Base-by-base conservation (phyloP, 164 flowering plant genomes). In the Vitis cinerea region DNA sequence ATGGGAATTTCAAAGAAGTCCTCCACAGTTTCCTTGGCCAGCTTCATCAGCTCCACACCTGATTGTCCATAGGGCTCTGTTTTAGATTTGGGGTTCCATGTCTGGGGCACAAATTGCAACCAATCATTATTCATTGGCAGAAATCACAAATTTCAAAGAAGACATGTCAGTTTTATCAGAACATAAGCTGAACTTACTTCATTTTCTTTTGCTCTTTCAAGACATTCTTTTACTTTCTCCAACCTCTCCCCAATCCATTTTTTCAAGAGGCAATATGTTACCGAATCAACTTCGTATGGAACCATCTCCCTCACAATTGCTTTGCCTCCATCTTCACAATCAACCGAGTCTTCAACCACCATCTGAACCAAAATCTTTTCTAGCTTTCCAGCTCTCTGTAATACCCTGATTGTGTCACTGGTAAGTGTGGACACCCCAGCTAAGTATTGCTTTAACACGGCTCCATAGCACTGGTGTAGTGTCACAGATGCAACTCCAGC, bases 21-120 rank as follows among this genome's bases (percentile, higher is more conserved):
- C 1, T 88, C 89, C 64, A 91, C 82, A 7, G 83, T 74, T 64
- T 87, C 87, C 80, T 79, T 86, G 16, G 88, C 84, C 62, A 82
- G 30, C 72, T 71, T 89, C 82, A 89, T 73, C 13, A 96, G 75
- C 62, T 93, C 98, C 31, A 71, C 86, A 0, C 87, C 98, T 8
- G 99, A 89, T 37, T 86, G 86, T n/a, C 97, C 97, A 64, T 88
- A 85, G 0, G 94, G 95, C 67, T 96, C 97, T 11, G 82, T 68
- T 81, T 93, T 93, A n/a, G 99, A 96, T 74, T 83, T 93, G 12
- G 98, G 95, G 59, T 88, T 93, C 99, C 99, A 96, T 70, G 95
- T 96, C 98, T 96, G 76, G 15, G 58, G 65, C 9, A 12, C 54
- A 16, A 55, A 4, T 31, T 31, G n/a, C 12, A 13, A 9, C 17